phyloP scores from a whole-genome alignment of 192 early-diverging fungal genomes.

The Coemansia sp. region DNA sequence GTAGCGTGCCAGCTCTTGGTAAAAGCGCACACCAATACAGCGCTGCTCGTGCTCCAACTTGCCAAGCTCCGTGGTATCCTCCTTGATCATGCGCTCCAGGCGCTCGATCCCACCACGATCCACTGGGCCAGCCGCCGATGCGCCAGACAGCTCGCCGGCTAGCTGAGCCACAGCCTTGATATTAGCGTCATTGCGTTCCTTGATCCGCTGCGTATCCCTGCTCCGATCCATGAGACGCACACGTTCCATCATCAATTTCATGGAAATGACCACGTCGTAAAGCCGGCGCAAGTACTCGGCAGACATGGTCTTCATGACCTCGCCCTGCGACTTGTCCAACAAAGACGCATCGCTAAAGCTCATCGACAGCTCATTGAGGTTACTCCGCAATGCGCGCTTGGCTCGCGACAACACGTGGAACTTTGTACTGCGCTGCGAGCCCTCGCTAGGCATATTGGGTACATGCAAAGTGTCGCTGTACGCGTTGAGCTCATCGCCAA shows the following conservation, averaged over 20 bases:
- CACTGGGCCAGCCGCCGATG: background rate
- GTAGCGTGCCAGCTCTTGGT: conserved; percentile 55
- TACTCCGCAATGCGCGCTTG: conserved; percentile 41
- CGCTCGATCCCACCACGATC: conserved; percentile 46
- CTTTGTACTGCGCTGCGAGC: conserved; percentile 32
- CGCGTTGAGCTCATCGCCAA: conserved; percentile 51
- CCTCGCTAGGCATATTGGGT: conserved; percentile 45
- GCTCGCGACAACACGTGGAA: conserved; percentile 36
- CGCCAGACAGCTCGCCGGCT: conserved; percentile 18
- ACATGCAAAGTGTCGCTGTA: conserved; percentile 48
- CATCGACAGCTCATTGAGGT: conserved; percentile 55
- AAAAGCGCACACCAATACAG: conserved; percentile 50
- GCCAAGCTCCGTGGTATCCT: conserved; percentile 43
- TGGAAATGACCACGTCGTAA: conserved; percentile 53
- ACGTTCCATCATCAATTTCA: conserved; percentile 58
- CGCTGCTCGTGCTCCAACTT: conserved; percentile 50
- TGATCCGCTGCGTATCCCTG: conserved; percentile 40
- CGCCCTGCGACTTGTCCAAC: conserved; percentile 53
- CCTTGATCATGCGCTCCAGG: conserved; percentile 40
- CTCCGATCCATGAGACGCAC: conserved; percentile 44
- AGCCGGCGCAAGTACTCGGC: conserved; percentile 55
- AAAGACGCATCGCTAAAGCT: conserved; percentile 51
- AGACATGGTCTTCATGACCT: conserved; percentile 53
- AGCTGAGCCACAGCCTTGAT: conserved; percentile 36
- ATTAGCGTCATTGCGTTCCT: conserved; percentile 41